phyloP scores from a whole-genome alignment of 768 basidiomycete species.

The Pleurotus cornucopiae region DNA sequence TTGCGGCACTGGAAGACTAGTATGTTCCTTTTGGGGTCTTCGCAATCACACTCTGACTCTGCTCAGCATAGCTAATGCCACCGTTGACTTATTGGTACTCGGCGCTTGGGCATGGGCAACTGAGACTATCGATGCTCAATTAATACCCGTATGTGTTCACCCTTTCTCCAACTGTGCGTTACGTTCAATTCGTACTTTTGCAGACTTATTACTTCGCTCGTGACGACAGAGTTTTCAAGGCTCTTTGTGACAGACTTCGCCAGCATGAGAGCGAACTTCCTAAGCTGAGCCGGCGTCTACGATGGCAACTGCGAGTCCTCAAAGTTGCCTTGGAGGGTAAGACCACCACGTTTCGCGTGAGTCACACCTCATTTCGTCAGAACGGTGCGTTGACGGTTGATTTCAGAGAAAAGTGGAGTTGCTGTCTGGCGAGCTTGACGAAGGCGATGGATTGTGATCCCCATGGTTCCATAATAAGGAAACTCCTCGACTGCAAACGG shows the following conservation, averaged over 20 bases:
- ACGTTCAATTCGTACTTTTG: neutral
- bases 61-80: conserved; percentile 81
- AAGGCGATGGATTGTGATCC: conserved; percentile 47
- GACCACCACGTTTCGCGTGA: conserved; percentile 59
- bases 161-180: neutral
- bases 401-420: conserved; percentile 60
- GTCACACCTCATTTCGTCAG: conserved; percentile 18
- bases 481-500: neutral
- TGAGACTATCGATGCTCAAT: conserved; percentile 54
- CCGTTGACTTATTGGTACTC: conserved; percentile 78
- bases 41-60: neutral
- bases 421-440: conserved; percentile 59
- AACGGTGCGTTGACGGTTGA: neutral
- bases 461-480: too few relatives aligned
- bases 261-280: conserved; percentile 43
- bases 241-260: conserved; percentile 51
- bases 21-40: conserved; percentile 31
- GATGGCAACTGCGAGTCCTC: conserved; percentile 67
- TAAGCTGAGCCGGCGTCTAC: conserved; percentile 50
- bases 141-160: conserved; percentile 56
- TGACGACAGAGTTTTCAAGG: conserved; percentile 80
- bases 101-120: conserved; percentile 71
- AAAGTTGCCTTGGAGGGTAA: conserved; percentile 63
- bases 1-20: conserved; percentile 90
- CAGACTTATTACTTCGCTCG: conserved; percentile 92